These are phyloP conservation scores for Rutstroemia sp. DNA, from an alignment of 2,329 filamentous ascomycete species.

Conservation along the genomic window DNA sequence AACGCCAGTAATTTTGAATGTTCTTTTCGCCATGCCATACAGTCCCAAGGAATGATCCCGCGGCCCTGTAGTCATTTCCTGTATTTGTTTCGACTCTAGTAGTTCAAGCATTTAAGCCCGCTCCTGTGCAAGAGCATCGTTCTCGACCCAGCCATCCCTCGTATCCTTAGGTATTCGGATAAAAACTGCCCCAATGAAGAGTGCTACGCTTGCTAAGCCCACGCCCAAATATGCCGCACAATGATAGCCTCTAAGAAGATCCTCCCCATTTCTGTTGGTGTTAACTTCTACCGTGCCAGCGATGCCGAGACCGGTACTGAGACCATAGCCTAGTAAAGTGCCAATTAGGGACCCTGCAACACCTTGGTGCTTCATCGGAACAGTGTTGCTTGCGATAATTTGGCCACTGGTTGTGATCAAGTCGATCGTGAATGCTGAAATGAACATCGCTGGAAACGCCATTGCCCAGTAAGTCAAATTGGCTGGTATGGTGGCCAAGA, in stretches of 20 bases:
- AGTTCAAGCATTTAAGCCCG: background rate
- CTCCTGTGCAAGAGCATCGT: slow-evolving; percentile 3
- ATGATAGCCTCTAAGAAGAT: slow-evolving; percentile 30
- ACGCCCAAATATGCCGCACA: slow-evolving; percentile 37
- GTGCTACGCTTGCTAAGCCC: slow-evolving; percentile 30
- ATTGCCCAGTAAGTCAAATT: slow-evolving; percentile 39
- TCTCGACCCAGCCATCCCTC: slow-evolving; percentile 29
- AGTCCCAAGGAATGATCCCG: no score
- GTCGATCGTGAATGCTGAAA: slow-evolving; percentile 38
- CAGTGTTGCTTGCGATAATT: slow-evolving; percentile 46
- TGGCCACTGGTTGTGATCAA: slow-evolving; percentile 44
- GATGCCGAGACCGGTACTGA: slow-evolving; percentile 37
- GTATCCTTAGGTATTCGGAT: slow-evolving; percentile 37
- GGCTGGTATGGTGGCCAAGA: slow-evolving; percentile 38
- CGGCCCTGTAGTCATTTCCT: no score
- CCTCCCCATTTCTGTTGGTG: slow-evolving; percentile 11
- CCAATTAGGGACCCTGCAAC: slow-evolving; percentile 43
- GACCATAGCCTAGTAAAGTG: slow-evolving; percentile 35
- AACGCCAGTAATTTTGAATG: no score
- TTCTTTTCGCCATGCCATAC: no score
- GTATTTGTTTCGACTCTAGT: no score
- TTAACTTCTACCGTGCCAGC: slow-evolving; percentile 34
- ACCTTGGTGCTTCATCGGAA: slow-evolving; percentile 39
- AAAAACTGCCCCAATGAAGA: slow-evolving; percentile 32
- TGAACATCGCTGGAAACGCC: slow-evolving; percentile 34